phyloP scores from a whole-genome alignment of 2,329 filamentous ascomycete genomes.

The Fusarium duplospermum region DNA sequence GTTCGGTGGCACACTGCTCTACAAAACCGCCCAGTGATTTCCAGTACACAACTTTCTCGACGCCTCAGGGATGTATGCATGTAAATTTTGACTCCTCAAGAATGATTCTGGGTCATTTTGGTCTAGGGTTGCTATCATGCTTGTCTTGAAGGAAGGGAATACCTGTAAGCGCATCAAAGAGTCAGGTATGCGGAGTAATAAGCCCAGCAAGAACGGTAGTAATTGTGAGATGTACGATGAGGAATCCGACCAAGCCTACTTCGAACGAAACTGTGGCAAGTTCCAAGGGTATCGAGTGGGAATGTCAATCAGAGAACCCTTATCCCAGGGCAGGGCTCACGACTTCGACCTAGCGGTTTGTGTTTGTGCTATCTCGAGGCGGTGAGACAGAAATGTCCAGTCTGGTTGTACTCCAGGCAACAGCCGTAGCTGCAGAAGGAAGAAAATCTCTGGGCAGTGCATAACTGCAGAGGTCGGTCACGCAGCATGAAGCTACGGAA shows the following conservation, averaged over 20 bases:
- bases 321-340: not conserved
- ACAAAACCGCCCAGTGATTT: not conserved
- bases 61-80: not conserved
- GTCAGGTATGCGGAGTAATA: not conserved
- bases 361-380: too few species aligned
- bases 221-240: not conserved
- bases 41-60: not conserved
- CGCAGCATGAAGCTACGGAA: too few species aligned
- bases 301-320: not conserved
- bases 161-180: not conserved
- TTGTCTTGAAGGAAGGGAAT: not conserved
- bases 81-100: not conserved
- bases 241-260: not conserved
- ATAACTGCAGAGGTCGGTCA: too few species aligned
- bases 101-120: not conserved
- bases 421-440: too few species aligned
- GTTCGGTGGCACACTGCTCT: not conserved
- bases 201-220: not conserved
- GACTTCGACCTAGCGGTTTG: too few species aligned
- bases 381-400: too few species aligned
- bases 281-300: not conserved
- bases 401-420: too few species aligned
- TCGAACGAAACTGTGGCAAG: not conserved
- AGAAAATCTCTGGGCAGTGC: too few species aligned
- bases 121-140: not conserved